Percentiles rank a stretch among this genome's conserved stretches.
phyloP scores from a whole-genome alignment of 345 rosid genomes.

The Barbarea vulgaris region DNA sequence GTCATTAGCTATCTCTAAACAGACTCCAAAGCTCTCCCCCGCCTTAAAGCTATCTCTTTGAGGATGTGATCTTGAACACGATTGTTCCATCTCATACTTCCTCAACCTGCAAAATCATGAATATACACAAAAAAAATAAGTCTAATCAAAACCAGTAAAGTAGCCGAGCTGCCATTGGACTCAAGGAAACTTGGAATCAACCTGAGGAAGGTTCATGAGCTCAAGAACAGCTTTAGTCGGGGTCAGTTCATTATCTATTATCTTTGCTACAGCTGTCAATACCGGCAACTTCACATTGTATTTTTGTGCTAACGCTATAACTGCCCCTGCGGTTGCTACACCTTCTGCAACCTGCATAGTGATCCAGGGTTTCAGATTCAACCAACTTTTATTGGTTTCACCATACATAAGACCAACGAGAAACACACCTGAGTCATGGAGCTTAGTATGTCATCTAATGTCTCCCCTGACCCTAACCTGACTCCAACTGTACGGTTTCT shows the following conservation, averaged over 20 bases:
- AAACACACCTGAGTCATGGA: slow-evolving; percentile 85
- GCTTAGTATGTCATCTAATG: slow-evolving; percentile 69
- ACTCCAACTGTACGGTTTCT: slow-evolving; percentile 91
- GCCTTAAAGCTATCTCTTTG: slow-evolving; percentile 22
- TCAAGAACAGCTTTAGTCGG: slow-evolving; percentile 83
- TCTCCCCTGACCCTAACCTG: slow-evolving; percentile 92
- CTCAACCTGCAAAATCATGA: slow-evolving; percentile 53
- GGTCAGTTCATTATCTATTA: slow-evolving; percentile 81
- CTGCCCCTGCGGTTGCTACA: slow-evolving; percentile 94
- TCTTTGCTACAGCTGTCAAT: slow-evolving; percentile 91
- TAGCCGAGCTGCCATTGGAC: neutral
- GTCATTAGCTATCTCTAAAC: slow-evolving; percentile 26
- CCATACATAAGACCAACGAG: slow-evolving; percentile 13
- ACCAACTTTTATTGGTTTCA: slow-evolving; percentile 7
- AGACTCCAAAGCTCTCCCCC: slow-evolving; percentile 24
- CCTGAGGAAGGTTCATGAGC: slow-evolving; percentile 88
- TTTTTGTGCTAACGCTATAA: slow-evolving; percentile 92
- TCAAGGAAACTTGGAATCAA: slow-evolving; percentile 30
- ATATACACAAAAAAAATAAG: neutral
- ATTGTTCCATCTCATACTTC: slow-evolving; percentile 55
- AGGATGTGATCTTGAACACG: slow-evolving; percentile 12
- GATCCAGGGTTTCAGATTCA: neutral
- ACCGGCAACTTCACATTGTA: slow-evolving; percentile 91
- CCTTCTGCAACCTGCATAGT: slow-evolving; percentile 82
- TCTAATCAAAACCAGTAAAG: neutral